Evolutionary conservation across 2,329 filamentous ascomycete species (phyloP).

Genomic region (Claviceps africana): DNA sequence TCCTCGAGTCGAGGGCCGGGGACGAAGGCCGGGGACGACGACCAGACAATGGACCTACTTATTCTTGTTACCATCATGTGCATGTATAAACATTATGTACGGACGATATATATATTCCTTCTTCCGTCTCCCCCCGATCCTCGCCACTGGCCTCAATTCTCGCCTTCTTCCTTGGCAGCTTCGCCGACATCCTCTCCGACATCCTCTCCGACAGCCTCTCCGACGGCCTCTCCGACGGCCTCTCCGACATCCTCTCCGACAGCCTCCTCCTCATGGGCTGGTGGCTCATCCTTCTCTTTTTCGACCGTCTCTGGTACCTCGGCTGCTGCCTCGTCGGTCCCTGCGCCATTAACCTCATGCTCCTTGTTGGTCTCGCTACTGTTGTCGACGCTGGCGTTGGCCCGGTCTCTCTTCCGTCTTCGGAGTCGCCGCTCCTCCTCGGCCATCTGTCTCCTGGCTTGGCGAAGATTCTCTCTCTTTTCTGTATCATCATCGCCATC

Average conservation of each 20-base stretch:
- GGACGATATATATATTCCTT: constrained; percentile 11
- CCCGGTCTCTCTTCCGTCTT: constrained; percentile 51
- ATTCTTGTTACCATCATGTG: not conserved
- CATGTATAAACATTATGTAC: constrained; percentile 25
- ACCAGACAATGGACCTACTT: not conserved
- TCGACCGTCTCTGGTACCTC: constrained; percentile 5
- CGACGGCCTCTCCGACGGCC: constrained; percentile 2
- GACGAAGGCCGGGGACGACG: not conserved
- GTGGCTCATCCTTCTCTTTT: constrained; percentile 5
- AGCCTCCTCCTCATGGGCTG: not conserved
- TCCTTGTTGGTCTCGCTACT: constrained; percentile 13
- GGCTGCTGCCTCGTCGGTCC: constrained; percentile 1
- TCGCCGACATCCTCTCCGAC: not conserved
- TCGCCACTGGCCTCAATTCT: not conserved
- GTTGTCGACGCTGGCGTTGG: constrained; percentile 20
- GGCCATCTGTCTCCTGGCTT: constrained; percentile 52
- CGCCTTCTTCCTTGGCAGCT: not conserved
- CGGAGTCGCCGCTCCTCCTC: constrained; percentile 62
- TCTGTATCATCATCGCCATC: constrained; percentile 40
- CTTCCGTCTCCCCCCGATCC: not conserved
- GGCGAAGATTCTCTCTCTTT: constrained; percentile 47
- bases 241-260: constrained; percentile 6
- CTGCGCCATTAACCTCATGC: constrained; percentile 10
- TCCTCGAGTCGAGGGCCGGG: not conserved
- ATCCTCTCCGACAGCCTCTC: constrained; percentile 8